phyloP scores from a whole-genome alignment of 768 basidiomycete genomes.

The Boletus subcaerulescens region DNA sequence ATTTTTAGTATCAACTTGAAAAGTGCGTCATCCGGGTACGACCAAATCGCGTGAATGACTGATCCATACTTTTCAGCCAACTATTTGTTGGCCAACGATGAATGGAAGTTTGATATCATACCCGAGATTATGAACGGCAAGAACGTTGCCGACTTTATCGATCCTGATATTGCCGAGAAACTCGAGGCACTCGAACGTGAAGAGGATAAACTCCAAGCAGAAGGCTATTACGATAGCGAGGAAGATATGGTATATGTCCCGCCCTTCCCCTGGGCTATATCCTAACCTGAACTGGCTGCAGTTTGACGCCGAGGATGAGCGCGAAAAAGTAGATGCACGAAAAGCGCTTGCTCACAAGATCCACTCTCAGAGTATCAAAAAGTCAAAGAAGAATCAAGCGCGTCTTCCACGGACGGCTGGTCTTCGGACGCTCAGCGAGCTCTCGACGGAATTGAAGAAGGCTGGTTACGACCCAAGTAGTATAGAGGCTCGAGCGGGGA shows the following conservation, averaged over 20 bases:
- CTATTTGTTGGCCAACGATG: conserved; percentile 82
- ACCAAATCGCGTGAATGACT: not conserved
- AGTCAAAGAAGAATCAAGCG: conserved; percentile 83
- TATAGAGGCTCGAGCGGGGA: conserved; percentile 84
- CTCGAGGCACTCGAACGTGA: conserved; percentile 96
- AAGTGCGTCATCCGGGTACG: conserved; percentile 46
- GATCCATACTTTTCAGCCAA: conserved; percentile 58
- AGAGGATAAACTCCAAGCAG: conserved; percentile 89
- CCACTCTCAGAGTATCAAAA: conserved; percentile 74
- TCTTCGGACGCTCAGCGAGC: conserved; percentile 64
- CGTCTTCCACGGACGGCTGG: conserved; percentile 72
- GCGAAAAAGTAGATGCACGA: conserved; percentile 65
- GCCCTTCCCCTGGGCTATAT: not conserved
- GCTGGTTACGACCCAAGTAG: conserved; percentile 87
- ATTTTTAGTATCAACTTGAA: conserved; percentile 89
- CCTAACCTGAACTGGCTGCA: conserved; percentile 11
- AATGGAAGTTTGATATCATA: conserved; percentile 96
- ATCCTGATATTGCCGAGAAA: conserved; percentile 95
- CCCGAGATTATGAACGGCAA: conserved; percentile 99
- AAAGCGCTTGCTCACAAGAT: conserved; percentile 63
- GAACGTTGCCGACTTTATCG: conserved; percentile 98
- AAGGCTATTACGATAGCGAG: conserved; percentile 93
- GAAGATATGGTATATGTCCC: conserved; percentile 68
- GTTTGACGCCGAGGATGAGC: conserved; percentile 72
- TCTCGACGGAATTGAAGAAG: conserved; percentile 77